These are phyloP conservation scores for Arxiozyma heterogenica DNA, from an alignment of 1,139 yeast genomes.

Conservation along the genomic window DNA sequence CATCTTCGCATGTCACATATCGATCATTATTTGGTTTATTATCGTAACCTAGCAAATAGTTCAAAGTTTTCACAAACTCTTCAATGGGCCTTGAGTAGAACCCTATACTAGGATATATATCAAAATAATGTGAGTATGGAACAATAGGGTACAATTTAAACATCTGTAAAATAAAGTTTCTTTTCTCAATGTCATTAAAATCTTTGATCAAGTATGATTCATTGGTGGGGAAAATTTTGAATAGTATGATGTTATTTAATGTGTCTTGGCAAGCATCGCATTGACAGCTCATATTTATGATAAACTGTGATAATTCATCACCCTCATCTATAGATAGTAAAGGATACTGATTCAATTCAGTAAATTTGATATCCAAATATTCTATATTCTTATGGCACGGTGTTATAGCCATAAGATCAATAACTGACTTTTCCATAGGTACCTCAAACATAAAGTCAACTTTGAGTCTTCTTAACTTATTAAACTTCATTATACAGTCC, in stretches of 20 bases:
- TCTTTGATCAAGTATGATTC: conserved; percentile 16
- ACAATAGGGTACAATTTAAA: conserved; percentile 23
- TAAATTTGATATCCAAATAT: conserved; percentile 22
- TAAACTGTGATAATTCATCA: conserved; percentile 17
- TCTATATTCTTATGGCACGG: conserved; percentile 14
- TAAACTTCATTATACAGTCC: conserved; percentile 12
- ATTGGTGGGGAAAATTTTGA: conserved; percentile 19
- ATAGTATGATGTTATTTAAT: conserved; percentile 14
- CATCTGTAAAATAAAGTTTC: conserved; percentile 22
- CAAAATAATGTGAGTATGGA: conserved; percentile 24
- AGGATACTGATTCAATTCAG: conserved; percentile 14
- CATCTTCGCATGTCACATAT: conserved; percentile 14
- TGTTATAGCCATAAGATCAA: conserved; percentile 13
- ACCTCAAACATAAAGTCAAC: conserved; percentile 25
- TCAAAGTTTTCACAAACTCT: conserved; percentile 17
- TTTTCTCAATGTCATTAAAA: conserved; percentile 16
- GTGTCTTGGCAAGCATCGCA: conserved; percentile 23
- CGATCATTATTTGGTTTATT: neutral
- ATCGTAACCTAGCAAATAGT: conserved; percentile 9
- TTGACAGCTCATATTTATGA: conserved; percentile 17
- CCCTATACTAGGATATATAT: conserved; percentile 22
- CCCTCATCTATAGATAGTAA: conserved; percentile 15
- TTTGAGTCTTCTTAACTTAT: conserved; percentile 15
- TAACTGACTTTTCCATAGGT: conserved; percentile 8
- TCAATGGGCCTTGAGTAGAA: conserved; percentile 18